A percentile compares a stretch with the other conserved stretches of the same genome.
Evolutionary conservation across 768 basidiomycete genomes (phyloP).

Genomic region (Boletus reticulatus): DNA sequence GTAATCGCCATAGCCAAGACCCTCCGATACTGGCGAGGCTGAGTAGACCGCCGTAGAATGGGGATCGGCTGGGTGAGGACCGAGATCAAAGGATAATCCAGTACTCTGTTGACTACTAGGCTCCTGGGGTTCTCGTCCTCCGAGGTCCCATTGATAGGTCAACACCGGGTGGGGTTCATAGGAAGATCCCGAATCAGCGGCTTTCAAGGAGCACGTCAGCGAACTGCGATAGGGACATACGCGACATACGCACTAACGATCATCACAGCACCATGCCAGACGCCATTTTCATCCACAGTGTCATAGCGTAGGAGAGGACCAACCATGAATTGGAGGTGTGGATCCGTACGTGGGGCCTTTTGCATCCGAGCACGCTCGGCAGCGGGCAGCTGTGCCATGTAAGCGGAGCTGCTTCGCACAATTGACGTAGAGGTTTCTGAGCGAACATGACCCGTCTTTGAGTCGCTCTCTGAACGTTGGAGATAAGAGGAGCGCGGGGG

Average conservation of each 20-base stretch:
- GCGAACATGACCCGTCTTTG: constrained; percentile 29
- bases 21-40: constrained; percentile 6
- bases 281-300: constrained; percentile 70
- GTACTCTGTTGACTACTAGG: constrained; percentile 26
- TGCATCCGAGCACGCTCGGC: constrained; percentile 64
- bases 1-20: constrained; percentile 6
- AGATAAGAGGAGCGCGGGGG: constrained; percentile 35
- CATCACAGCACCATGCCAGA: constrained; percentile 88
- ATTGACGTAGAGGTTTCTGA: constrained; percentile 2
- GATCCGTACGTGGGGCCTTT: constrained; percentile 66
- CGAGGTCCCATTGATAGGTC: constrained; percentile 73
- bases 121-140: constrained; percentile 27
- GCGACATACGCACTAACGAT: constrained; percentile 71
- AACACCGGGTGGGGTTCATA: constrained; percentile 75
- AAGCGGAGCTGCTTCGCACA: constrained; percentile 19
- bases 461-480: constrained; percentile 12
- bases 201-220: constrained; percentile 32
- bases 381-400: constrained; percentile 52
- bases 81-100: constrained; percentile 47
- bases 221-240: background rate
- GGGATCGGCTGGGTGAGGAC: constrained; percentile 75
- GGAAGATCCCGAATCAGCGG: constrained; percentile 73
- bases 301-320: constrained; percentile 90
- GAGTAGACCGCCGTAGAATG: constrained; percentile 45
- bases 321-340: constrained; percentile 87